Evolutionary conservation across 768 basidiomycete species (phyloP), one percentile per base, ranked within the genome.

Genomic region (Pleurotus salmoneostramineus): DNA sequence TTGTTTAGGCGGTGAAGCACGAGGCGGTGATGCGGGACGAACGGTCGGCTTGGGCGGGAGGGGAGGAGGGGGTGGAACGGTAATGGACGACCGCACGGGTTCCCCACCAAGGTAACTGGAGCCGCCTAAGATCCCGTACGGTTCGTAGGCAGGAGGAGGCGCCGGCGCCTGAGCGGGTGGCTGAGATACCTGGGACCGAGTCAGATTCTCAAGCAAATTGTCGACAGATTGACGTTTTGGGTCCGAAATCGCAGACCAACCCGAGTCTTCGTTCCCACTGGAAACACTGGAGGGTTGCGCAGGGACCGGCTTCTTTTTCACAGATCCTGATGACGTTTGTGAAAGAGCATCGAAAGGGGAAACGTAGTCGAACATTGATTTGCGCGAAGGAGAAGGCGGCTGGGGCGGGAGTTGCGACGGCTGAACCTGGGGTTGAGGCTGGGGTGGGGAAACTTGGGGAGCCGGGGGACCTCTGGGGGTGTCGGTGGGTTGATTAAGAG

Each of bases 211-310:
- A 63, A 92, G 75, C 37, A 92, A 73, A 64, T 92, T 91, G 65
- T 93, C 91, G 51, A 92, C 88, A 1, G 91, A 92, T 67, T 89
- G 89, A 59, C 88, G 81, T 73, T 91, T 91, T 34, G 90, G 86
- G 62, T 89, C 81, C 10, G 76, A 68, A 42, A 75, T 67, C 36
- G 70, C 70, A 12, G 77, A 73, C 87, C 85, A 89, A 15, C 66
- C 65, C 10, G 83, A 78, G 56, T 88, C 85, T 34, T 91, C 87
- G 50, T 76, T 79, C 48, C 76, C 69, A 56, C 73, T 77, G 36
- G 79, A 74, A 10, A 75, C 51, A 50, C 73, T 71, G 6, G 79
- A 60, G 14, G 78, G 61, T 47, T 75, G 73, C 47, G 74, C 60
- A 8, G 85, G 88, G 2, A 82, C 81, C 15, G 88, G 84, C 67